Conservation (phyloP, 208 protist species). For the Trypanosoma congolense region DNA sequence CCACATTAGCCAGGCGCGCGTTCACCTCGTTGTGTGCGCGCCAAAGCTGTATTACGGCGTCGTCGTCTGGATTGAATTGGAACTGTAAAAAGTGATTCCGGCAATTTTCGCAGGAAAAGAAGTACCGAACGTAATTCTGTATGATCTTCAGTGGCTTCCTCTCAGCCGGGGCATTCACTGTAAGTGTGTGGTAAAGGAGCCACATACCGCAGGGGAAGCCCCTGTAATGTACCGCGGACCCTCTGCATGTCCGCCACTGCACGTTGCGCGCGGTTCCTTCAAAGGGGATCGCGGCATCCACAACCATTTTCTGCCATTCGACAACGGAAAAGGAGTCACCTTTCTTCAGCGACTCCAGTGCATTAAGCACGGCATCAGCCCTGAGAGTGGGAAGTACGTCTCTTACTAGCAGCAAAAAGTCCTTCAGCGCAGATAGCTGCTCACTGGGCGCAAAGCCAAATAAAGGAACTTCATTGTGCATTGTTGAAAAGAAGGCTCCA, state of each 20-base stretch:
- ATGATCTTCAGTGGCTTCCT: slow-evolving; percentile 32
- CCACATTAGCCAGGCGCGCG: slow-evolving; percentile 25
- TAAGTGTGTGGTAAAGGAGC: slow-evolving; percentile 71
- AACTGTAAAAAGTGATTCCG: slow-evolving; percentile 54
- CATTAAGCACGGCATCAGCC: slow-evolving; percentile 29
- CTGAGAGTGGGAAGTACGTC: slow-evolving; percentile 32
- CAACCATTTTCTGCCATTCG: slow-evolving; percentile 39
- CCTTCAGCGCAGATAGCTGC: slow-evolving; percentile 25
- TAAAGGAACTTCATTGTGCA: slow-evolving; percentile 58
- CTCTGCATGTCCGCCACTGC: slow-evolving; percentile 50
- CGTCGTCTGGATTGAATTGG: slow-evolving; percentile 18
- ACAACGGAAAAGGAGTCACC: slow-evolving; percentile 2
- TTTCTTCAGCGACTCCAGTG: slow-evolving; percentile 12
- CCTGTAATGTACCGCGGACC: slow-evolving; percentile 50
- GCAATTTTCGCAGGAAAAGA: slow-evolving; percentile 57
- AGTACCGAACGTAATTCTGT: slow-evolving; percentile 50
- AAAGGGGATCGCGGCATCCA: slow-evolving; percentile 48
- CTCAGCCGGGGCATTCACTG: slow-evolving; percentile 17
- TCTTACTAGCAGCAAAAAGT: slow-evolving; percentile 44
- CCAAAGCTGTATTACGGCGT: slow-evolving; percentile 57
- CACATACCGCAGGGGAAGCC: slow-evolving; percentile 72
- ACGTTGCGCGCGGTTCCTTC: slow-evolving; percentile 31
- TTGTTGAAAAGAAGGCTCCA: slow-evolving; percentile 56
- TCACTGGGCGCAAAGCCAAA: slow-evolving; percentile 21
- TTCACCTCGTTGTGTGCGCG: slow-evolving; percentile 73